A percentile compares a stretch with the other conserved stretches of the same genome.
These are phyloP conservation scores for Talaromyces pinophilus DNA, from an alignment of 2,329 filamentous ascomycete species.

Conservation along the genomic window DNA sequence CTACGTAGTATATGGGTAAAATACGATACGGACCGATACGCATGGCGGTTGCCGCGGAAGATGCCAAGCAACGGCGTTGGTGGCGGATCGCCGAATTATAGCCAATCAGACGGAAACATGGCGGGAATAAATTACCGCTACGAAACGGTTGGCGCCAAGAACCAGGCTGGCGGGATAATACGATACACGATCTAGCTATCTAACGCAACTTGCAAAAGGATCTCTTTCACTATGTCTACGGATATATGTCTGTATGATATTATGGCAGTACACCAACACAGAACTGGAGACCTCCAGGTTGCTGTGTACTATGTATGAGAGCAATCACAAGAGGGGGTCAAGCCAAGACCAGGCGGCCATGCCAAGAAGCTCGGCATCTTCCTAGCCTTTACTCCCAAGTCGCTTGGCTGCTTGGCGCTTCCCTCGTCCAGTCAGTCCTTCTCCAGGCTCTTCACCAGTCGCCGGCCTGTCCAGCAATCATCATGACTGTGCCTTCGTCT, in stretches of 20 bases:
- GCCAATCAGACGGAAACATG: conserved; percentile 5
- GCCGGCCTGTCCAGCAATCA: neutral
- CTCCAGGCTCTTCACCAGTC: neutral
- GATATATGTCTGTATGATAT: neutral
- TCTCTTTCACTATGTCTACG: neutral
- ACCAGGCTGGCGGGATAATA: conserved; percentile 5
- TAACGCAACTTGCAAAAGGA: neutral
- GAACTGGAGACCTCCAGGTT: too few relatives aligned
- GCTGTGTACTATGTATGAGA: too few relatives aligned
- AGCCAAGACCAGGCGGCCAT: conserved; percentile 1
- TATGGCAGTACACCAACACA: neutral
- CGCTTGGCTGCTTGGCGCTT: conserved; percentile 16
- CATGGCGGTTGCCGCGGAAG: neutral
- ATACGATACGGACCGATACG: neutral
- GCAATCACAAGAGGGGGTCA: neutral
- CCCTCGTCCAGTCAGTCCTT: neutral
- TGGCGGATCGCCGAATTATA: neutral
- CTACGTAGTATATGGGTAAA: neutral
- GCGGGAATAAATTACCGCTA: conserved; percentile 5
- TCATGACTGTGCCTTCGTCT: neutral
- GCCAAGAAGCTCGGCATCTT: conserved; percentile 19
- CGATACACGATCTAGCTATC: neutral
- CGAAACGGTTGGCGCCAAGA: neutral
- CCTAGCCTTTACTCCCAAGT: neutral
- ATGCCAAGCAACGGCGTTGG: conserved; percentile 4